Evolutionary conservation across 257 asterid genomes (phyloP), one percentile per base, ranked within the genome.

Genomic region (Plantago ovata): DNA sequence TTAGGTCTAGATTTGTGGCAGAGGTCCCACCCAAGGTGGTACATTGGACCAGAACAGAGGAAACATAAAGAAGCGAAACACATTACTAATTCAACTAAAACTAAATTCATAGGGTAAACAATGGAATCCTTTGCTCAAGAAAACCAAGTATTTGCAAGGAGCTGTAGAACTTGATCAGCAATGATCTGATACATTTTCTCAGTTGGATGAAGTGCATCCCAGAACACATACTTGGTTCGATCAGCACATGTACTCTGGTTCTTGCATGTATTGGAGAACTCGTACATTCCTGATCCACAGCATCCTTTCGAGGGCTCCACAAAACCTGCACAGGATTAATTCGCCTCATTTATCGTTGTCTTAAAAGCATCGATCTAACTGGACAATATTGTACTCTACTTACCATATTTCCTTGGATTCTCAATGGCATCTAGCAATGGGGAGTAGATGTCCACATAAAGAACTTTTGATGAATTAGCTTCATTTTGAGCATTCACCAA

Each of bases 131-230:
- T 12, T 44, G 33, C 45, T 61, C 48, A 69, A 52, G 63, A 57
- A 18, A 69, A 12, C 36, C 36, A 28, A 28, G 36, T 28, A 36
- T 18, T 3, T 1, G 21, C 28, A 6, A 42, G 11, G 32, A 69
- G 3, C 38, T 52, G 48, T 22, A 81, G 10, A 55, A 71, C 74
- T 20, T 42, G 55, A 20, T 78, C 73, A 7, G 81, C 88, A 42
- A 81, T 9, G 13, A 81, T 70, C 56, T 65, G 48, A 47, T 78
- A 74, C 75, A 75, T 58, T 38, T 44, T 72, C 61, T 81, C 81
- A 2, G 85, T 75, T 36, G 62, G 68, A 64, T 81, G 88, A 70
- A 78, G 68, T 16, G 85, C 83, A 40, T 81, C 88, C 83, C 83
- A 81, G 53, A 68, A 78, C 9, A 75, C 67, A 56, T 70, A 81